A percentile compares a stretch with the other conserved stretches of the same genome.
Evolutionary conservation across 805 yeast genomes (phyloP).

Genomic region (Wickerhamomyces xylosicus): DNA sequence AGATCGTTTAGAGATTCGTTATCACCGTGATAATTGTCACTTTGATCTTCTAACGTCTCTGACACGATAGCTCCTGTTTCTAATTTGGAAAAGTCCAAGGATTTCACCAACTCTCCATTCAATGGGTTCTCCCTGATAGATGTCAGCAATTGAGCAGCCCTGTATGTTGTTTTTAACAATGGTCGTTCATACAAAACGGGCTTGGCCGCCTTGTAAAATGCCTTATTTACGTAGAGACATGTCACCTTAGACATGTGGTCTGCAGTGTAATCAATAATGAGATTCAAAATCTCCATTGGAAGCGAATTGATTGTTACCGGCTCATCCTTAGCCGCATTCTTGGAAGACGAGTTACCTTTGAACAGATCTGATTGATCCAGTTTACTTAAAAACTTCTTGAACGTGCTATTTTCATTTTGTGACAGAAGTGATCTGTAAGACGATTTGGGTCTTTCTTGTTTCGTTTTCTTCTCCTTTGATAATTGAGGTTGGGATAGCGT

Average conservation of each 20-base stretch:
- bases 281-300: conserved; percentile 23
- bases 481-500: not conserved
- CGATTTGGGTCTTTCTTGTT: conserved; percentile 9
- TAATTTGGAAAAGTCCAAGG: conserved; percentile 46
- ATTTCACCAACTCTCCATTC: conserved; percentile 46
- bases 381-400: conserved; percentile 21
- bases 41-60: conserved; percentile 7
- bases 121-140: conserved; percentile 44
- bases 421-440: conserved; percentile 12
- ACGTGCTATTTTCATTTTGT: conserved; percentile 21
- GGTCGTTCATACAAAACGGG: conserved; percentile 46
- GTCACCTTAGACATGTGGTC: conserved; percentile 32
- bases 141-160: conserved; percentile 74
- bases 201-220: conserved; percentile 41
- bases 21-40: conserved; percentile 8
- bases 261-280: conserved; percentile 18
- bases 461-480: not conserved
- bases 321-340: conserved; percentile 1
- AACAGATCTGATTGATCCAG: conserved; percentile 16
- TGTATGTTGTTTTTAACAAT: conserved; percentile 55
- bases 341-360: not conserved
- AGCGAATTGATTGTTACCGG: conserved; percentile 17
- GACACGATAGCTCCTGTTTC: conserved; percentile 26
- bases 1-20: conserved; percentile 5
- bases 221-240: conserved; percentile 40